Percentiles rank a stretch among this genome's conserved stretches.
Evolutionary conservation across 1,284 basidiomycete genomes (phyloP).

Genomic region (Irpex rosettiformis): DNA sequence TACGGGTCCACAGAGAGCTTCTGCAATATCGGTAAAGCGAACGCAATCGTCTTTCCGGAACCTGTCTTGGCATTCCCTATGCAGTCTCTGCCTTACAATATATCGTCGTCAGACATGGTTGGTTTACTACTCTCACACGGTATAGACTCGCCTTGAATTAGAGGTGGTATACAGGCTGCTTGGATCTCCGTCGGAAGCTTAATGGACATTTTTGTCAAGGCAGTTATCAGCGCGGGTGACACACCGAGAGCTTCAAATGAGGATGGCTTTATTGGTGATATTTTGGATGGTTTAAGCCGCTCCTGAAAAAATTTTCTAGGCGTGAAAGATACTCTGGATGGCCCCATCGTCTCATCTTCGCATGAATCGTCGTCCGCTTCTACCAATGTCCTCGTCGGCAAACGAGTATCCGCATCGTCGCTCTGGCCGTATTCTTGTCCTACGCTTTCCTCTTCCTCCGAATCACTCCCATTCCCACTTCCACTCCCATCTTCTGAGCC

Average conservation of each 20-base stretch:
- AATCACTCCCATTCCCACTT: conserved; percentile 13
- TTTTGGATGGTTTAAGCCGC: conserved; percentile 3
- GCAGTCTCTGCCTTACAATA: conserved; percentile 75
- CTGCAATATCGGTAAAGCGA: conserved; percentile 94
- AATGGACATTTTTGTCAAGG: conserved; percentile 85
- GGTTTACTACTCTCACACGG: background rate
- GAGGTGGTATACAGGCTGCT: conserved; percentile 83
- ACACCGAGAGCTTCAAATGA: conserved; percentile 76
- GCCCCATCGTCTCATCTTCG: background rate
- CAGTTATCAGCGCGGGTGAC: conserved; percentile 63
- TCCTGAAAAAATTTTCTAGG: conserved; percentile 15
- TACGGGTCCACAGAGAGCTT: conserved; percentile 86
- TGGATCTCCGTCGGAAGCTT: conserved; percentile 87
- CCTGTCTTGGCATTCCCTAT: conserved; percentile 98
- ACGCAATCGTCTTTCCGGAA: conserved; percentile 97
- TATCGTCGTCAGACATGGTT: conserved; percentile 17
- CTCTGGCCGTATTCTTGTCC: conserved; percentile 1
- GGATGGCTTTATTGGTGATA: conserved; percentile 18
- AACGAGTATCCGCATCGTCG: background rate
- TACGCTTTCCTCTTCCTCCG: conserved; percentile 6
- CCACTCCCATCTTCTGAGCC: conserved; percentile 4
- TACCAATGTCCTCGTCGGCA: background rate
- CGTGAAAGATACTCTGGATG: conserved; percentile 25
- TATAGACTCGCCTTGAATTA: conserved; percentile 67
- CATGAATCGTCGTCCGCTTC: background rate